phyloP scores from a whole-genome alignment of 805 yeast species.

The Saturnispora serradocipensis region DNA sequence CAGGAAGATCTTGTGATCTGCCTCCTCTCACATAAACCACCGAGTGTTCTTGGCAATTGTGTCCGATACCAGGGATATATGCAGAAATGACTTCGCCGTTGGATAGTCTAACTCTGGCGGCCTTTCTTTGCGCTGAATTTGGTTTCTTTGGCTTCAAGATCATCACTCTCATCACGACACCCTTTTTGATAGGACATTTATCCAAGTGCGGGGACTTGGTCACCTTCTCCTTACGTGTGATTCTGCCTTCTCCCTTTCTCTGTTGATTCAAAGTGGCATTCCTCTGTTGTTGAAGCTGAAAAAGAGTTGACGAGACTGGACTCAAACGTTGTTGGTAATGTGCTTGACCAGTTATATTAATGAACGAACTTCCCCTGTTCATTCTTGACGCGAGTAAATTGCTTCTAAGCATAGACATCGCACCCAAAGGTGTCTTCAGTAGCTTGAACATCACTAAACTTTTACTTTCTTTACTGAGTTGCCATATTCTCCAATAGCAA shows the following conservation, averaged over 20 bases:
- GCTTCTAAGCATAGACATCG: background rate
- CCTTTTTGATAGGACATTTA: constrained; percentile 78
- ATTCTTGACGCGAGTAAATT: background rate
- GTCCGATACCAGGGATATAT: constrained; percentile 97
- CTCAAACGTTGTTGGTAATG: background rate
- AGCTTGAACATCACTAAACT: background rate
- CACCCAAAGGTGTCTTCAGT: background rate
- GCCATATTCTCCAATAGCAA: background rate
- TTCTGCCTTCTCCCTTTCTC: constrained; percentile 50
- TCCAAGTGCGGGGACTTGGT: constrained; percentile 76
- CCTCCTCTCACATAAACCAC: constrained; percentile 98
- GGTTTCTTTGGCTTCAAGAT: constrained; percentile 97
- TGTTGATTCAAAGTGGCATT: constrained; percentile 73
- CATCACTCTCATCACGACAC: constrained; percentile 90
- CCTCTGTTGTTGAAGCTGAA: constrained; percentile 31
- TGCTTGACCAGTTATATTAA: background rate
- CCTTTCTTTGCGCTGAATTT: constrained; percentile 95
- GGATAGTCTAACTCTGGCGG: constrained; percentile 86
- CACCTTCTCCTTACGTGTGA: constrained; percentile 29
- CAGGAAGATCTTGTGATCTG: constrained; percentile 95
- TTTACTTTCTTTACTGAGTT: background rate
- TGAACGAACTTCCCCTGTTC: background rate
- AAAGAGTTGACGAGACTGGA: constrained; percentile 5
- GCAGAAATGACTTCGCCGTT: constrained; percentile 87
- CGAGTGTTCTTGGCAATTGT: constrained; percentile 95